Percentiles rank a stretch among this genome's conserved stretches.
These are phyloP conservation scores for Solanum arcanum DNA, from an alignment of 257 asterid genomes.

Conservation along the genomic window DNA sequence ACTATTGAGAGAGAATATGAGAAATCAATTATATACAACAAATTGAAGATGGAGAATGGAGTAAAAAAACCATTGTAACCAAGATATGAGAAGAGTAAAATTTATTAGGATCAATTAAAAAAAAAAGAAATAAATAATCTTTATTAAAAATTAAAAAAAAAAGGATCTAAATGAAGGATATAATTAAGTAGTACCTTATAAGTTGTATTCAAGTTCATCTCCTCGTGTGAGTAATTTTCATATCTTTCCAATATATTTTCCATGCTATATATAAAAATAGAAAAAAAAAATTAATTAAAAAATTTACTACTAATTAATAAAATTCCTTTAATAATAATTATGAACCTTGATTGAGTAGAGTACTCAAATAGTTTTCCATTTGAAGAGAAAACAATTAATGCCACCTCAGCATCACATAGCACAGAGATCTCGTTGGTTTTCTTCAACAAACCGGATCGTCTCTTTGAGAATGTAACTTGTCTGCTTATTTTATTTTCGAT, in stretches of 20 bases:
- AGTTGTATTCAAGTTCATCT: constrained; percentile 15
- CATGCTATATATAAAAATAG: constrained; percentile 32
- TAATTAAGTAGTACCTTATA: constrained; percentile 31
- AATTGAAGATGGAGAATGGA: neutral
- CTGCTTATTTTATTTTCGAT: constrained; percentile 1
- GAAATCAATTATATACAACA: neutral
- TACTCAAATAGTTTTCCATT: constrained; percentile 1
- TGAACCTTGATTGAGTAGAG: neutral
- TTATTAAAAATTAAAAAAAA: no score
- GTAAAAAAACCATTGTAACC: neutral
- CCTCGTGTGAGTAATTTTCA: constrained; percentile 36
- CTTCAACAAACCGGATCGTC: neutral
- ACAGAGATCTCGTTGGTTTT: constrained; percentile 2
- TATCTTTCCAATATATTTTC: constrained; percentile 50
- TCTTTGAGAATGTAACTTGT: constrained; percentile 4
- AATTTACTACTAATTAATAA: neutral
- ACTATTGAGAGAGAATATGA: neutral
- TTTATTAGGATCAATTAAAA: neutral
- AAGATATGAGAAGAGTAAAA: neutral
- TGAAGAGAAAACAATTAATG: neutral
- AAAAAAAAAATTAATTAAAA: neutral
- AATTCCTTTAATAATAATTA: neutral
- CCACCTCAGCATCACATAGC: constrained; percentile 5
- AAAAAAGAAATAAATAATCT: neutral
- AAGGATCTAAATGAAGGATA: neutral